Base-by-base conservation (phyloP, 2,329 filamentous ascomycete genomes). In the Calonectria ilicicola region DNA sequence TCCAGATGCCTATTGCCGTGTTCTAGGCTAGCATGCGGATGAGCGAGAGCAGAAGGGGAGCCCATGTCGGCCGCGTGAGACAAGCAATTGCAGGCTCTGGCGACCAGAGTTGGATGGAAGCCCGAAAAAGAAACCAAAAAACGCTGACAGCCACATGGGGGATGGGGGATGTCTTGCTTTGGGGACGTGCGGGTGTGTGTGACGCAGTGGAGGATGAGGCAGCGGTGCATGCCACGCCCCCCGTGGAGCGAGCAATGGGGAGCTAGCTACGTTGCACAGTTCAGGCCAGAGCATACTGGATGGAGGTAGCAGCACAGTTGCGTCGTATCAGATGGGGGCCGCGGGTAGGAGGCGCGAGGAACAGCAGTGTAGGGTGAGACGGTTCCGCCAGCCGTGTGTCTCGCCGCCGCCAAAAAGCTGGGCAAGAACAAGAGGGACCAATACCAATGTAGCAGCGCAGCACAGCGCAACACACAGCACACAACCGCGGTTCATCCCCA, bases 101-200 rank as follows among this genome's bases (percentile, higher is more conserved):
- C 38, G 38, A 32, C 58, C 58, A 26, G 27, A 32, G 58, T 27
- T 58, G 53, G 23, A 32, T 19, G 49, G 62, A 47, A 53, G 42
- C 32, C 35, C 29, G 23, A 56, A 56, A 44, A 27, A 64, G 19
- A 47, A 65, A 65, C 42, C 53, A 74, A 74, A 66, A 72, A 60
- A 19, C 62, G 68, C 72, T 68, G 69, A 64, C 63, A 58, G 72
- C 74, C 72, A 74, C 72, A 74, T 74, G 69, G 74, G 49, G 68
- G 65, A 75, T 74, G 77, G 46, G 46, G 66, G 69, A 74, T 78
- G 72, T 77, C 74, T 78, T 77, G 74, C 72, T 72, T 75, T 53
- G 67, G 68, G n/a, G 66, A 69, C 64, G 69, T 74, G 68, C 51
- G 73, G 67, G 53, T 58, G 68, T 70, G 65, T 69, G 58, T 69